Evolutionary conservation across 2,329 filamentous ascomycete genomes (phyloP).

Genomic region (Exophiala xenobiotica): DNA sequence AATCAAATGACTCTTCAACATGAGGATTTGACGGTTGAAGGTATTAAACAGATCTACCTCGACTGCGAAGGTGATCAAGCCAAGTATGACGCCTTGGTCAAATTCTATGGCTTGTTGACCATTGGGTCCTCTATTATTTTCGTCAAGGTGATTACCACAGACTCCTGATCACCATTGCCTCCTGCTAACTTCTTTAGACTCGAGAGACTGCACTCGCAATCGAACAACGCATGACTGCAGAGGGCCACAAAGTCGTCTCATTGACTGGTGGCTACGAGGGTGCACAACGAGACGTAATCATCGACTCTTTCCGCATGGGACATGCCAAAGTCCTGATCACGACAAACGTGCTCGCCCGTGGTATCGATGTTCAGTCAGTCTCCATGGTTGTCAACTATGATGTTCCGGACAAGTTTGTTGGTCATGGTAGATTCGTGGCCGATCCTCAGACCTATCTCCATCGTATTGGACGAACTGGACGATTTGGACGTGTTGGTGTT

Average conservation of each 20-base stretch:
- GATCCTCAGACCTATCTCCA: constrained; percentile 97
- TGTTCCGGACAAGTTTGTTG: constrained; percentile 47
- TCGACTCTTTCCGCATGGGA: constrained; percentile 82
- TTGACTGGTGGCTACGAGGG: constrained; percentile 88
- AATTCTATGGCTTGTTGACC: constrained; percentile 93
- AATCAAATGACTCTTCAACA: constrained; percentile 85
- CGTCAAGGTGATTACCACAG: constrained; percentile 69
- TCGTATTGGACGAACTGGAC: constrained; percentile 93
- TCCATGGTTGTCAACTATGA: constrained; percentile 98
- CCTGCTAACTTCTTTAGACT: constrained; percentile 54
- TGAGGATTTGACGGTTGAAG: constrained; percentile 90
- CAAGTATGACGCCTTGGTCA: constrained; percentile 86
- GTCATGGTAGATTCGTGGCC: constrained; percentile 48
- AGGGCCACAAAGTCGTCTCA: constrained; percentile 89
- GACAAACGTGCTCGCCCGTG: constrained; percentile 92
- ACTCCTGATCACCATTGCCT: neutral
- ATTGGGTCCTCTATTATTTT: constrained; percentile 98
- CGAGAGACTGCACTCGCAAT: constrained; percentile 84
- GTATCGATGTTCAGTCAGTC: constrained; percentile 88
- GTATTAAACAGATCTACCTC: constrained; percentile 97
- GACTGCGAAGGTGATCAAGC: constrained; percentile 79
- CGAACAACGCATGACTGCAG: constrained; percentile 76
- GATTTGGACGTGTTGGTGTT: constrained; percentile 94
- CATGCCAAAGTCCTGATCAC: constrained; percentile 95
- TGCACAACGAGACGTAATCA: constrained; percentile 74